Conservation (phyloP, 129 eudicot species). For the Cynara cardunculus region DNA sequence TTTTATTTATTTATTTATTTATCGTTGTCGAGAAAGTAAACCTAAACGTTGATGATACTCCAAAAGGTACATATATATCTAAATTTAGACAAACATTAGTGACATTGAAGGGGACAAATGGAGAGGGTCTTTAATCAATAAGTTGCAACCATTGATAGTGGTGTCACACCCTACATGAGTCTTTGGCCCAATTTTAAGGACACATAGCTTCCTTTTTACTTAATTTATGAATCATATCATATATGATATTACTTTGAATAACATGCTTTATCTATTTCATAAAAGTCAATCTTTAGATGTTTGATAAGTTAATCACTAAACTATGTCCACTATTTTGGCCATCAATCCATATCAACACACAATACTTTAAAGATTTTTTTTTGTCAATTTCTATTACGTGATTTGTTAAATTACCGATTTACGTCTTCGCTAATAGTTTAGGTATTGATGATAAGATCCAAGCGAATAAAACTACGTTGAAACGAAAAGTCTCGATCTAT, state of each 20-base stretch:
- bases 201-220: not conserved
- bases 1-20: too few relatives aligned
- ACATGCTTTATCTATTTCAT: not conserved
- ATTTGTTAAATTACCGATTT: not conserved
- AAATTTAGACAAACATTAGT: not conserved
- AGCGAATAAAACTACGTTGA: not conserved
- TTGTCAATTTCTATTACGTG: not conserved
- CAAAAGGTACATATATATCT: not conserved
- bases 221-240: not conserved
- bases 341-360: not conserved
- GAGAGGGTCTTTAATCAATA: not conserved
- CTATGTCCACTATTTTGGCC: not conserved
- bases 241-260: not conserved
- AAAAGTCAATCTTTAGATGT: not conserved
- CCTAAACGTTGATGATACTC: not conserved
- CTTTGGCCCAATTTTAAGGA: not conserved
- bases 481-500: not conserved
- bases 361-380: too few relatives aligned
- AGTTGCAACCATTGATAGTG: slow-evolving; percentile 5
- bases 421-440: not conserved
- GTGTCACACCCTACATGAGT: slow-evolving; percentile 1
- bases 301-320: not conserved
- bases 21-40: too few relatives aligned
- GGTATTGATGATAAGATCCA: not conserved
- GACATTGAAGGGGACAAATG: not conserved